Conservation (phyloP, 2,329 filamentous ascomycete species). For the Curvularia spicifera region DNA sequence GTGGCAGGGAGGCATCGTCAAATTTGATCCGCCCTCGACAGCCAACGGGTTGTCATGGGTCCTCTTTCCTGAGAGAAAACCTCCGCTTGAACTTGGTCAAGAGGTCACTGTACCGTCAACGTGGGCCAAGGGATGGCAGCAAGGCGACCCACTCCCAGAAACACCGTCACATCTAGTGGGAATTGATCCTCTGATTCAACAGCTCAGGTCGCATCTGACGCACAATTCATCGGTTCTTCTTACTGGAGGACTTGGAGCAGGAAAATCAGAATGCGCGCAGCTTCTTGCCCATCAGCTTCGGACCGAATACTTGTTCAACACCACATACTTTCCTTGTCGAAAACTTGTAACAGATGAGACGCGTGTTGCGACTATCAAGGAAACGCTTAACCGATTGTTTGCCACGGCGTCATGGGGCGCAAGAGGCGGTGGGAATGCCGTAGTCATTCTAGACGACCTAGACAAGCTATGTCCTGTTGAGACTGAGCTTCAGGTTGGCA, state of each 20-base stretch:
- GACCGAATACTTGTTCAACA: slow-evolving; percentile 76
- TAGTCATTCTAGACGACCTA: slow-evolving; percentile 90
- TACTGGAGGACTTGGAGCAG: slow-evolving; percentile 86
- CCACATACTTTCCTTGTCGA: slow-evolving; percentile 84
- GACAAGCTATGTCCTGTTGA: slow-evolving; percentile 93
- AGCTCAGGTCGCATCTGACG: slow-evolving; percentile 76
- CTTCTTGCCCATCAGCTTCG: slow-evolving; percentile 76
- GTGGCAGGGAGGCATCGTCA: slow-evolving; percentile 85
- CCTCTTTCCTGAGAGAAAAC: slow-evolving; percentile 75
- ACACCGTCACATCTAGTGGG: slow-evolving; percentile 73
- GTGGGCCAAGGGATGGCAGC: slow-evolving; percentile 56
- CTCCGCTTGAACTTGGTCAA: slow-evolving; percentile 76
- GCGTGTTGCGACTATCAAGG: slow-evolving; percentile 86
- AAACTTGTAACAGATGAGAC: slow-evolving; percentile 91
- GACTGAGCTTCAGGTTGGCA: slow-evolving; percentile 91
- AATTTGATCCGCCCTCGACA: slow-evolving; percentile 68
- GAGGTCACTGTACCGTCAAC: slow-evolving; percentile 71
- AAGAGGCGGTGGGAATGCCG: slow-evolving; percentile 77
- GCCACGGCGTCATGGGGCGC: slow-evolving; percentile 91
- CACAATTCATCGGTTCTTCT: slow-evolving; percentile 89
- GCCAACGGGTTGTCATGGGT: slow-evolving; percentile 66
- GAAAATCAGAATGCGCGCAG: slow-evolving; percentile 83
- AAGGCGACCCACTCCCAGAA: slow-evolving; percentile 61
- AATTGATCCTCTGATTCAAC: slow-evolving; percentile 76
- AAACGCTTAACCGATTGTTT: slow-evolving; percentile 82